Conservation (phyloP, 352 stramenopile genomes). For the Globisporangium nunn region DNA sequence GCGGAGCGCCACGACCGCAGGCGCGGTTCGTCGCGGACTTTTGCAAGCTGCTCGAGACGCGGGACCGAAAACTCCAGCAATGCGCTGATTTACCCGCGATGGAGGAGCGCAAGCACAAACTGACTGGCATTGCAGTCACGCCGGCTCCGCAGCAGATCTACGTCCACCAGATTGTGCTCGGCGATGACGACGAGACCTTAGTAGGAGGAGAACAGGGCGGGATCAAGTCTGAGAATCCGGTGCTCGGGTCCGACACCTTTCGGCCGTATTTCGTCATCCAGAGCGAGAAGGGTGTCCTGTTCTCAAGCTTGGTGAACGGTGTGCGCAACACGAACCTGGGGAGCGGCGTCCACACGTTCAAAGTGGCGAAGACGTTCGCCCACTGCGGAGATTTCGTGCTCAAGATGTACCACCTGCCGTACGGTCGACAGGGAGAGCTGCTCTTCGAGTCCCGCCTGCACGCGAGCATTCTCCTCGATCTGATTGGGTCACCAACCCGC, state of each 20-base stretch:
- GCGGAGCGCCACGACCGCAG: slow-evolving; percentile 56
- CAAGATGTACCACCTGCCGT: slow-evolving; percentile 88
- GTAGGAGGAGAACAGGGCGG: slow-evolving; percentile 1
- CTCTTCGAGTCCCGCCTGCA: slow-evolving; percentile 74
- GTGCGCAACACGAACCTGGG: slow-evolving; percentile 60
- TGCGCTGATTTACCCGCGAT: slow-evolving; percentile 37
- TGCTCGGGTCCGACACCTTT: slow-evolving; percentile 21
- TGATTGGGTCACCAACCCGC: slow-evolving; percentile 11
- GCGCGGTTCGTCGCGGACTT: slow-evolving; percentile 78
- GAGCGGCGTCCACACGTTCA: slow-evolving; percentile 49
- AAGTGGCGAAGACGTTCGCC: slow-evolving; percentile 51
- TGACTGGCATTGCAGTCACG: slow-evolving; percentile 72
- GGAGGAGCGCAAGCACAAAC: slow-evolving; percentile 65
- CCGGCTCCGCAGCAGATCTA: slow-evolving; percentile 65
- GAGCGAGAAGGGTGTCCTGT: slow-evolving; percentile 80
- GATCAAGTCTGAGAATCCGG: slow-evolving; percentile 1
- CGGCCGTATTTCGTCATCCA: slow-evolving; percentile 84
- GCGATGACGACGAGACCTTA: slow-evolving; percentile 17
- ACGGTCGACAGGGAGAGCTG: slow-evolving; percentile 73
- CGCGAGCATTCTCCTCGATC: slow-evolving; percentile 64
- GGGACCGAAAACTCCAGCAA: slow-evolving; percentile 48
- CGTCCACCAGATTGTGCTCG: slow-evolving; percentile 69
- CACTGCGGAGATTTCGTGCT: slow-evolving; percentile 64
- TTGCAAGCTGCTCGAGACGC: slow-evolving; percentile 64
- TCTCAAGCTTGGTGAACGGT: slow-evolving; percentile 82